phyloP scores from a whole-genome alignment of 169 alveolate genomes.

The Blepharisma undulans region DNA sequence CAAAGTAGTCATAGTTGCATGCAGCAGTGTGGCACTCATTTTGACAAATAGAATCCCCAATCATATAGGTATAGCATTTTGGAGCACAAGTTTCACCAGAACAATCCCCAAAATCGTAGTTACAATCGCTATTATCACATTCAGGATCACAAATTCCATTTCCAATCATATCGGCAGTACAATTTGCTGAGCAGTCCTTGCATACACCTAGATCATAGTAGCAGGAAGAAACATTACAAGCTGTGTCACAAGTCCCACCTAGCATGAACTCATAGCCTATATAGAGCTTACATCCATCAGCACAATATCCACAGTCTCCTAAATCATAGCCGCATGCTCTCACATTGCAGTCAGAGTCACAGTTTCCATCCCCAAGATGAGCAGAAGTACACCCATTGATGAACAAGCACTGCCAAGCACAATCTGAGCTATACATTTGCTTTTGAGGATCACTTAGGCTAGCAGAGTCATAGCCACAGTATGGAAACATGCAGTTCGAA shows the following conservation, averaged over 20 bases:
- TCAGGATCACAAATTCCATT: neutral
- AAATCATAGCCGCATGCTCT: slow-evolving; percentile 18
- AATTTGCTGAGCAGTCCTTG: neutral
- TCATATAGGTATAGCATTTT: neutral
- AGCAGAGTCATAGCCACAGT: neutral
- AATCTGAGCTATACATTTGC: neutral
- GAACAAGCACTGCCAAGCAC: neutral
- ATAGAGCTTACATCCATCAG: neutral
- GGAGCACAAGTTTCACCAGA: neutral
- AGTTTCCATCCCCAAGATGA: neutral
- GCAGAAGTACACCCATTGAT: neutral
- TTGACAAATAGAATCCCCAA: neutral
- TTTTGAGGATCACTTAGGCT: neutral
- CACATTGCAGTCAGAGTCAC: slow-evolving; percentile 16
- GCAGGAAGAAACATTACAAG: slow-evolving; percentile 26
- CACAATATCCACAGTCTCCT: slow-evolving; percentile 26
- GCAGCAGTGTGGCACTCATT: neutral
- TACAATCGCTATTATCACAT: neutral
- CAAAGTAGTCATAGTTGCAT: neutral
- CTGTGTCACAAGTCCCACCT: slow-evolving; percentile 35
- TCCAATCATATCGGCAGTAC: neutral
- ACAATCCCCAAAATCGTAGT: slow-evolving; percentile 31
- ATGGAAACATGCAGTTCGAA: neutral
- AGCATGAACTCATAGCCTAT: neutral
- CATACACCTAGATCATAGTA: slow-evolving; percentile 22